Base-by-base conservation (phyloP, 2,329 filamentous ascomycete genomes). In the Chaetomium sp. region DNA sequence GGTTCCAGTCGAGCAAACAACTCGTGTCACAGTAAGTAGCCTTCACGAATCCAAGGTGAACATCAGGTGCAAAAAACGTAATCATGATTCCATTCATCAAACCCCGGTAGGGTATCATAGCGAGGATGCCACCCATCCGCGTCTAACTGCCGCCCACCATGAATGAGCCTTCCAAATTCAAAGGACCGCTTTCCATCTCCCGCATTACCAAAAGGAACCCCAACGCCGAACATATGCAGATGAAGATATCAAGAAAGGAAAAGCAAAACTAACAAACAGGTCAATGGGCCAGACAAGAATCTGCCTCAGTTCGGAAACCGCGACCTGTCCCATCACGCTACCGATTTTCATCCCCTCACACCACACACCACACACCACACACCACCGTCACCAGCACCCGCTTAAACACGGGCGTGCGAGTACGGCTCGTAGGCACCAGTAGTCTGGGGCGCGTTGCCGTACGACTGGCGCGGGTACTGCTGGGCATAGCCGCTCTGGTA, bases 371-470 rank as follows among this genome's bases (percentile, higher is more conserved):
- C n/a, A n/a, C n/a, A n/a, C n/a, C n/a, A n/a, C 42, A 31, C 56
- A 5, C 38, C 38, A 21, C 42, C 27, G n/a, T 53, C 25, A 4
- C 35, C 55, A 33, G 2, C 25, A 13, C 33, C 33, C 38, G 6
- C 12, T 78, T 82, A 87, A 55, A 79, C 78, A 53, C 81, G 80
- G 65, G 75, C 70, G 71, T 87, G 85, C 59, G 82, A 82, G 76
- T 88, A 89, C 42, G 86, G 86, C 81, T 89, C 86, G 75, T 89
- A 89, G 47, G 85, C 85, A 68, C 82, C 74, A 33, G 85, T 80
- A n/a, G 79, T 77, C 61, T 76, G 77, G 61, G 78, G 67, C 38
- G 58, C 49, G 61, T 57, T 42, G 45, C 47, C 56, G 12, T 25
- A 21, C 13, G 67, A 68, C 53, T 64, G 27, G 27, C 27, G 27